Conservation (phyloP, 106 monocot genomes). For the Dendrobium officinale region DNA sequence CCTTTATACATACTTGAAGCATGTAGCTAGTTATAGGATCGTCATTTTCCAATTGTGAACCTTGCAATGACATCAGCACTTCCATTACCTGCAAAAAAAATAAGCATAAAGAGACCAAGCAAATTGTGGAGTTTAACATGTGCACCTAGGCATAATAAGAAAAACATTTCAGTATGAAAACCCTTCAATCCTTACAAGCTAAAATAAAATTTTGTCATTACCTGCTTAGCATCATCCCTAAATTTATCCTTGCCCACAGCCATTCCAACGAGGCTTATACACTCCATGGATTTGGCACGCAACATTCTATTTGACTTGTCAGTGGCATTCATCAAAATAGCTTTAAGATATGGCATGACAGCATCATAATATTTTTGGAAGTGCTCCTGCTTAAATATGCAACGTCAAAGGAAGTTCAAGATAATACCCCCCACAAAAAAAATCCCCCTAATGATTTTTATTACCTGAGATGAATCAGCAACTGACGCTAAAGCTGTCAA, state of each 20-base stretch:
- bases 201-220: slow-evolving; percentile 4
- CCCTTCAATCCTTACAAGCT: background rate
- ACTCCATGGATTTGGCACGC: slow-evolving; percentile 96
- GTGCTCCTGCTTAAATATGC: slow-evolving; percentile 55
- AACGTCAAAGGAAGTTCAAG: slow-evolving; percentile 6
- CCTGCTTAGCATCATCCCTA: slow-evolving; percentile 94
- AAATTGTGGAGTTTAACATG: background rate
- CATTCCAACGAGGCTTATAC: slow-evolving; percentile 97
- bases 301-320: slow-evolving; percentile 93
- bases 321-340: slow-evolving; percentile 92
- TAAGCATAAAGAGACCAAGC: background rate
- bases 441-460: slow-evolving; percentile 3
- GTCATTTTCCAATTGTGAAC: slow-evolving; percentile 83
- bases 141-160: background rate
- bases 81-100: slow-evolving; percentile 76
- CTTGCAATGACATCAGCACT: slow-evolving; percentile 92
- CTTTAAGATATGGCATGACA: slow-evolving; percentile 90
- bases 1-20: slow-evolving; percentile 51
- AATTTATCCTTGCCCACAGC: slow-evolving; percentile 97
- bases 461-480: slow-evolving; percentile 94
- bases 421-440: background rate
- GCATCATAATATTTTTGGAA: slow-evolving; percentile 97
- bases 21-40: slow-evolving; percentile 97
- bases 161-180: background rate
- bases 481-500: slow-evolving; percentile 96